Evolutionary conservation across 2,329 filamentous ascomycete species (phyloP).

Genomic region (Bertia moriformis): DNA sequence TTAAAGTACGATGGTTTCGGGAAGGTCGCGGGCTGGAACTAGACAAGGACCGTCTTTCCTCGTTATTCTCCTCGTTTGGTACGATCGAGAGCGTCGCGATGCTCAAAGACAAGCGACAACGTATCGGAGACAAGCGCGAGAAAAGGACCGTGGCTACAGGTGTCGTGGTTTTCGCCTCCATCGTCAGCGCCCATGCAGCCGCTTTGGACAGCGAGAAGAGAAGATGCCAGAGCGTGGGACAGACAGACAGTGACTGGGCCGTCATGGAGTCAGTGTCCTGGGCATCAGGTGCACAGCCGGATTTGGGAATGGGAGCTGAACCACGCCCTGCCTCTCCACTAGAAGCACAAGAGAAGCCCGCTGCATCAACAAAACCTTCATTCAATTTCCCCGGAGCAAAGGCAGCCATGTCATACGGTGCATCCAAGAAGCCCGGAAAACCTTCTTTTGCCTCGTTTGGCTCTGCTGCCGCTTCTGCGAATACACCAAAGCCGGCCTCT

Average conservation of each 20-base stretch:
- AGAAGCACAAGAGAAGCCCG: not conserved
- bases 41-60: slow-evolving; percentile 26
- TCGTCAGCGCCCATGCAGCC: slow-evolving; percentile 40
- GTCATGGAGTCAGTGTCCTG: slow-evolving; percentile 36
- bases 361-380: not conserved
- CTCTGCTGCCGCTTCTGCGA: not conserved
- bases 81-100: slow-evolving; percentile 36
- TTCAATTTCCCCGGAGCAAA: not conserved
- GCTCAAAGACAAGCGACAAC: slow-evolving; percentile 37
- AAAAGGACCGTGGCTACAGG: slow-evolving; percentile 34
- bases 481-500: not conserved
- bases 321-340: not conserved
- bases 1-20: slow-evolving; percentile 39
- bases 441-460: not conserved
- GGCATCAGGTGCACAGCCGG: slow-evolving; percentile 35
- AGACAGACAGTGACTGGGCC: slow-evolving; percentile 24
- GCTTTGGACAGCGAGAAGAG: slow-evolving; percentile 30
- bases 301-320: slow-evolving; percentile 14
- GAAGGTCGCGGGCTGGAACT: slow-evolving; percentile 27
- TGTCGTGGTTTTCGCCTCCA: slow-evolving; percentile 38
- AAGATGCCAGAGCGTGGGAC: slow-evolving; percentile 2
- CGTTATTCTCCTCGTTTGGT: slow-evolving; percentile 37
- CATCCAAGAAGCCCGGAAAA: not conserved
- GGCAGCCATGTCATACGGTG: not conserved
- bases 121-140: slow-evolving; percentile 29